Percentiles rank a stretch among this genome's conserved stretches.
phyloP scores from a whole-genome alignment of 1,284 basidiomycete genomes.

The Coriolopsis trogii region DNA sequence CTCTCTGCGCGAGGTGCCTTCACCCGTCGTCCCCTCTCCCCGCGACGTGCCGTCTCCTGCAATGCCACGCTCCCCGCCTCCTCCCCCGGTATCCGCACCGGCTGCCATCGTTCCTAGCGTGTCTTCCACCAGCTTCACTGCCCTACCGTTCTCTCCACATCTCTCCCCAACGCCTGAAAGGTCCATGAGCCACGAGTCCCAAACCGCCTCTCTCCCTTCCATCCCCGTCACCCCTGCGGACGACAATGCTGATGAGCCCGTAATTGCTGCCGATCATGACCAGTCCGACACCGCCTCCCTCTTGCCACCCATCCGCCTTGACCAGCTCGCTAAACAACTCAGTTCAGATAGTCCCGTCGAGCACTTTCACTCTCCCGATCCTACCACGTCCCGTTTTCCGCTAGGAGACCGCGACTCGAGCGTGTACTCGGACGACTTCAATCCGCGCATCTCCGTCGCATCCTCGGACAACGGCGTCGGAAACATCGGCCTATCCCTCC shows the following conservation, averaged over 20 bases:
- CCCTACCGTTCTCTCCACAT: slow-evolving; percentile 3
- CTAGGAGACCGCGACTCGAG: slow-evolving; percentile 17
- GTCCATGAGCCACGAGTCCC: slow-evolving; percentile 27
- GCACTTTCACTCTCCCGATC: slow-evolving; percentile 11
- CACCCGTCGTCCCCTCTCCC: slow-evolving; percentile 24
- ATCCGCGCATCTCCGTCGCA: slow-evolving; percentile 34
- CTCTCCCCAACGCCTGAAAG: slow-evolving; percentile 11
- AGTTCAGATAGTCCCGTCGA: slow-evolving; percentile 18
- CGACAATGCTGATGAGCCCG: slow-evolving; percentile 12
- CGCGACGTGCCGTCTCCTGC: slow-evolving; percentile 17
- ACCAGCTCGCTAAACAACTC: slow-evolving; percentile 19
- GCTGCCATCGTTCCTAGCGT: slow-evolving; percentile 16
- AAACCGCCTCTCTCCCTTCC: slow-evolving; percentile 26
- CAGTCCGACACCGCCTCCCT: background rate
- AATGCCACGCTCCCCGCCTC: slow-evolving; percentile 14
- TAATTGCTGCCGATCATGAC: slow-evolving; percentile 11
- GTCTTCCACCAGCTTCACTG: slow-evolving; percentile 11
- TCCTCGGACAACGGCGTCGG: slow-evolving; percentile 62
- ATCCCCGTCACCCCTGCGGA: slow-evolving; percentile 30
- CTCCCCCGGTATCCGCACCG: slow-evolving; percentile 17
- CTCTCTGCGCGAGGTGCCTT: background rate
- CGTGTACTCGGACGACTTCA: slow-evolving; percentile 28
- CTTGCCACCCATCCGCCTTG: slow-evolving; percentile 11
- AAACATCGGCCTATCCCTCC: slow-evolving; percentile 63
- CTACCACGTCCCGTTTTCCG: slow-evolving; percentile 8